Base-by-base conservation (phyloP, 108 stramenopile species). In the Pseudonitzschia multistriata region DNA sequence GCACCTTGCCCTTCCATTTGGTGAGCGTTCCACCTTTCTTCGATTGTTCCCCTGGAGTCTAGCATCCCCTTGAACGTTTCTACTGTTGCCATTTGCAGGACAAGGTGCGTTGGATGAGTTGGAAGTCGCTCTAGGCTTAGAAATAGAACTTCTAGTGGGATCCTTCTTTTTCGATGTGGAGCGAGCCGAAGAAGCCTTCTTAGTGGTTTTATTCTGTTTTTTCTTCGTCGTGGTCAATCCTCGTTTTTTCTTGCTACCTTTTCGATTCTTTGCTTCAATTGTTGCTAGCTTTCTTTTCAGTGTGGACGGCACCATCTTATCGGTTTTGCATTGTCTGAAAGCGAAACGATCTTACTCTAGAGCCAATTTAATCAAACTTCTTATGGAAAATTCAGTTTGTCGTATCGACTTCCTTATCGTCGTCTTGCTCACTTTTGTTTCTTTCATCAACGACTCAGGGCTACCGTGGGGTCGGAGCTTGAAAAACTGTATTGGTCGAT, bases 1-100 rank as follows among this genome's bases (percentile, higher is more conserved):
- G 29, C 54, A 55, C 29, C 27, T 55, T 55, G 54, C 54, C 54
- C 27, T 55, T 30, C 19, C 54, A 25, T 55, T 55, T 55, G 54
- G 54, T n/a, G 54, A 55, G 0, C 4, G 4, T 27, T 55, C 54
- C 29, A 55, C 54, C 54, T 55, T 55, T 21, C 42, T 17, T 45
- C 42, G 42, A 17, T 6, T 13, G 42, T 45, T 3, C 7, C 2
- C 1, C 8, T 10, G 5, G 42, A 17, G 17, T 45, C 11, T 17
- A 1, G 42, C 3, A 13, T 17, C 42, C 17, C n/a, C n/a, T n/a
- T n/a, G n/a, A n/a, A n/a, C n/a, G n/a, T n/a, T n/a, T n/a, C n/a
- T n/a, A n/a, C n/a, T n/a, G n/a, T n/a, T n/a, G n/a, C n/a, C n/a
- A n/a, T n/a, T n/a, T n/a, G n/a, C n/a, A n/a, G n/a, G n/a, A n/a